phyloP scores from a whole-genome alignment of 169 alveolate genomes.

The Perkinsus chesapeaki region DNA sequence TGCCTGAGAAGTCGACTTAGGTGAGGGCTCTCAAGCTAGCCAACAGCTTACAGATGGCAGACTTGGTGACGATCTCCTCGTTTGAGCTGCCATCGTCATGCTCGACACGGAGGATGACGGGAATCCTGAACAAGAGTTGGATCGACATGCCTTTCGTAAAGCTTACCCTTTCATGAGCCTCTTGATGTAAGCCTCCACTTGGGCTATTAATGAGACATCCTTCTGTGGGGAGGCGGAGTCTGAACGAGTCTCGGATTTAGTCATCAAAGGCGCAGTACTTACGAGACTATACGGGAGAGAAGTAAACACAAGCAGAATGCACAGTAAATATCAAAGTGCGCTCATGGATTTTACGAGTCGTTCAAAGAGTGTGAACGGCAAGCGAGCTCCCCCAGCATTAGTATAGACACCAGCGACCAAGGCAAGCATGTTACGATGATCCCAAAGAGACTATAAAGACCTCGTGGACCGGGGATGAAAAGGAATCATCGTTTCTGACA shows the following conservation, averaged over 20 bases:
- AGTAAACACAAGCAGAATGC: neutral
- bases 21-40: neutral
- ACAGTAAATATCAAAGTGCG: neutral
- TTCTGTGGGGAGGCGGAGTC: neutral
- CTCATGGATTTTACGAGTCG: neutral
- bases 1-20: neutral
- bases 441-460: no score
- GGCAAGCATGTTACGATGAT: no score
- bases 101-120: neutral
- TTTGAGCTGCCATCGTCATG: neutral
- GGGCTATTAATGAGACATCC: neutral
- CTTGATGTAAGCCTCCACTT: neutral
- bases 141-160: neutral
- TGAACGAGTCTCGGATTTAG: neutral
- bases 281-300: neutral
- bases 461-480: no score
- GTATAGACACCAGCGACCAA: no score
- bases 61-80: neutral
- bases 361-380: no score
- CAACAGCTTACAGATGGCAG: neutral
- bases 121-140: neutral
- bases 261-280: neutral
- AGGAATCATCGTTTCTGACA: neutral
- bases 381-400: no score
- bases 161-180: neutral